phyloP scores from a whole-genome alignment of 2,329 filamentous ascomycete species.

The Rugonectria rugulosa region DNA sequence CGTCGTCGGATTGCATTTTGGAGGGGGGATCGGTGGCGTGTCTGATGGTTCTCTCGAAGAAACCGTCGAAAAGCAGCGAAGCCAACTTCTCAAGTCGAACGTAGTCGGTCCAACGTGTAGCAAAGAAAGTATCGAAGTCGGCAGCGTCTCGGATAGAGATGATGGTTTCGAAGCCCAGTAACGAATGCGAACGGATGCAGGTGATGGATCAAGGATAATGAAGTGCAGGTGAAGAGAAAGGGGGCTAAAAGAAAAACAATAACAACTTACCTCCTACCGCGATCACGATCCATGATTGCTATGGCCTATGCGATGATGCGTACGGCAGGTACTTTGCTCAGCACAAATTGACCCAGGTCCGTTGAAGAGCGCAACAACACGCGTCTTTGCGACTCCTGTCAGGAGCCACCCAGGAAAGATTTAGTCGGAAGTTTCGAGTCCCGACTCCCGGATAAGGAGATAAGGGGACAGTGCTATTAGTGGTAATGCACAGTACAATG shows the following conservation, averaged over 20 bases:
- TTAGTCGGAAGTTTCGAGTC: conserved; percentile 33
- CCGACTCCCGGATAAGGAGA: conserved; percentile 33
- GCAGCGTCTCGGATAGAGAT: conserved; percentile 3
- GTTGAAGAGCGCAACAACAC: conserved; percentile 28
- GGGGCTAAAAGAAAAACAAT: conserved; percentile 16
- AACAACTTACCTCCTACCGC: conserved; percentile 47
- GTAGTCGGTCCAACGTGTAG: conserved; percentile 8
- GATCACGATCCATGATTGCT: conserved; percentile 47
- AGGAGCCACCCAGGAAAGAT: conserved; percentile 19
- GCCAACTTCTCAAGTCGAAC: neutral
- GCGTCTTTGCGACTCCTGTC: conserved; percentile 30
- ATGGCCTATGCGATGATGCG: conserved; percentile 4
- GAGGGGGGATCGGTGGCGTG: neutral
- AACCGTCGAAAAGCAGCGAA: neutral
- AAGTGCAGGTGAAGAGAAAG: conserved; percentile 4
- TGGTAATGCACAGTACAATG: neutral
- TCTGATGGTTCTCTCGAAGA: neutral
- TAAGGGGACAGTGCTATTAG: conserved; percentile 20
- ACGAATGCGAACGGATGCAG: conserved; percentile 20
- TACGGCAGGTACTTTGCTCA: conserved; percentile 20
- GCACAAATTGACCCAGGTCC: conserved; percentile 10
- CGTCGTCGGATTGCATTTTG: neutral
- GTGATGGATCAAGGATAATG: conserved; percentile 18
- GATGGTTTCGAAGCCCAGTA: conserved; percentile 1
- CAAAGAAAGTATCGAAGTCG: conserved; percentile 2